Base-by-base conservation (phyloP, 192 early-diverging fungal genomes). In the Linnemannia hyalina region DNA sequence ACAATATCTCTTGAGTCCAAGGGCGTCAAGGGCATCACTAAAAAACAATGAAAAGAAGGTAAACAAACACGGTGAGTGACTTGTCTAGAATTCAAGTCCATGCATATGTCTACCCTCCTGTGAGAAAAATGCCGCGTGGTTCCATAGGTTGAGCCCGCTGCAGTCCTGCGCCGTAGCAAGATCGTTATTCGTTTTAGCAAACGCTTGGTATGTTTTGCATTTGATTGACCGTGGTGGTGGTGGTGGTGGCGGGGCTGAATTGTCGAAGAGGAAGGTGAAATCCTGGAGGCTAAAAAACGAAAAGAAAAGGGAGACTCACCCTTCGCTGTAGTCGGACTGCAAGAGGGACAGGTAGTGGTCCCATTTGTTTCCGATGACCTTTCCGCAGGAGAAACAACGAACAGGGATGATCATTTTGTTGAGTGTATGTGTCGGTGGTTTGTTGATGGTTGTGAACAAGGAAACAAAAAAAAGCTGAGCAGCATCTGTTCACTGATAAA, bases 291-390 rank as follows among this genome's bases (percentile, higher is more conserved):
- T 22, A 38, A 22, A 52, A 52, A 52, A 46, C 1, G 36, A 42
- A 26, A 26, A 42, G 22, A 35, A 74, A 3, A 40, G 38, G 20
- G 20, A 49, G 29, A 81, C 83, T 88, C 89, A 94, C 94, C 94
- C 94, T 90, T 97, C 96, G 65, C 90, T 94, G 82, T 95, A 93
- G 70, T 97, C 97, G 41, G 88, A 85, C 85, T 95, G 93, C 15
- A 98, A 82, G 23, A 97, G 90, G 73, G 93, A 89, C 76, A 99
- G 91, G 89, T 98, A 99, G 74, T 91, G 87, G 76, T 98, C 96
- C 97, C 97, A 99, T 90, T 97, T 97, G 93, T 99, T 96, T 78
- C 98, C 98, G 80, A 98, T 94, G 68, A 99, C 97, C 90, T 99
- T 99, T 82, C 98, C 98, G 91, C 98, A 99, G 76, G 95, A 96